Conservation (phyloP, 2,329 filamentous ascomycete genomes). For the Tolypocladium ophioglossoides region DNA sequence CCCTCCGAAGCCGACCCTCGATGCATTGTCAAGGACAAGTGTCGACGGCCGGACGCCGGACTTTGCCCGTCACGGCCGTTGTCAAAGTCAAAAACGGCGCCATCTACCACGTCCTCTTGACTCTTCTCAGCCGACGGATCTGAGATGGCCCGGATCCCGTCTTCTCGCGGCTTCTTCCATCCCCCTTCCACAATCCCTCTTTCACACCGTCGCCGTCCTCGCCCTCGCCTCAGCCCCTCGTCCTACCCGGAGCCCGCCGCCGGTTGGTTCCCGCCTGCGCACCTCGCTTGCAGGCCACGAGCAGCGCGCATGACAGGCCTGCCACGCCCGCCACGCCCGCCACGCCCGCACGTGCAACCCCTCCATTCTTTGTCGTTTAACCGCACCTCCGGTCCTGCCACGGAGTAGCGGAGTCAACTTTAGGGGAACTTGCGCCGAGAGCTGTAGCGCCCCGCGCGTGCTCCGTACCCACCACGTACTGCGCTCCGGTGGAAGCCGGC, state of each 20-base stretch:
- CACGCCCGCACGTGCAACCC: not conserved
- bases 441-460: not conserved
- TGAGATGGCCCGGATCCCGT: not conserved
- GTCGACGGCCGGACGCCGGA: not conserved
- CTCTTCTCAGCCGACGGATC: not conserved
- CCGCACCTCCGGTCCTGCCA: not conserved
- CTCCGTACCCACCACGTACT: not conserved
- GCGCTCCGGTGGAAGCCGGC: not conserved
- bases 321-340: too few relatives aligned
- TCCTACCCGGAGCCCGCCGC: not conserved
- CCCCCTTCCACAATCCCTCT: not conserved
- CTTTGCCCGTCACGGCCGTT: not conserved
- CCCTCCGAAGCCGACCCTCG: not conserved
- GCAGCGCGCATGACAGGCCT: not conserved
- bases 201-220: not conserved
- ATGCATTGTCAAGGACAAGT: too few relatives aligned
- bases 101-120: not conserved
- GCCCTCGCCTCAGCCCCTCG: not conserved
- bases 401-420: slow-evolving; percentile 4
- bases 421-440: slow-evolving; percentile 4
- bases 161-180: not conserved
- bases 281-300: not conserved
- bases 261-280: not conserved
- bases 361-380: not conserved
- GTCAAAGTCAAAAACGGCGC: not conserved